Conservation (phyloP, 495 filamentous ascomycete genomes). For the Staphylotrichum tortipilum region DNA sequence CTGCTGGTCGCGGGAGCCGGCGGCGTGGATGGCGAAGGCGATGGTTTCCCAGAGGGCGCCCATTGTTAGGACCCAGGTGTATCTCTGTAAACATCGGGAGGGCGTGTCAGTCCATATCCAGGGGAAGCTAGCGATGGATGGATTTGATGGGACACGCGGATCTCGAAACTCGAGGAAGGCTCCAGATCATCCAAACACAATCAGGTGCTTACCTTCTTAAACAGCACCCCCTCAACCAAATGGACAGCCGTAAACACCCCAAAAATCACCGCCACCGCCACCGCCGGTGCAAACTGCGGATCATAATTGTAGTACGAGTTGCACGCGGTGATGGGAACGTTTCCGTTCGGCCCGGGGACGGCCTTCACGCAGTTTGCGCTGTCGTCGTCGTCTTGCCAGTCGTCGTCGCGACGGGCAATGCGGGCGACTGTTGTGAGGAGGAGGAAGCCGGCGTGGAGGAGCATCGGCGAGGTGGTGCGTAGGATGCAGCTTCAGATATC, state of each 20-base stretch:
- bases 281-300: slow-evolving; percentile 26
- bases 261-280: slow-evolving; percentile 31
- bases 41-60: slow-evolving; percentile 31
- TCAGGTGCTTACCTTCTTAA: slow-evolving; percentile 24
- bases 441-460: neutral
- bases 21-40: slow-evolving; percentile 28
- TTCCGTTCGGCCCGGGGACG: slow-evolving; percentile 33
- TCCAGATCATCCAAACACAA: too few relatives aligned
- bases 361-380: slow-evolving; percentile 21
- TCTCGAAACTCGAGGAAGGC: too few relatives aligned
- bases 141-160: too few relatives aligned
- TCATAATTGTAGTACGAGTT: slow-evolving; percentile 36
- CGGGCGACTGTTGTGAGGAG: neutral
- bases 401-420: neutral
- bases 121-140: neutral
- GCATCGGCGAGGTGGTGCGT: neutral
- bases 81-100: too few relatives aligned
- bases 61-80: slow-evolving; percentile 32
- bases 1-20: slow-evolving; percentile 35
- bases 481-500: too few relatives aligned
- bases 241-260: slow-evolving; percentile 30
- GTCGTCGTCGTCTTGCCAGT: neutral
- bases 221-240: slow-evolving; percentile 32
- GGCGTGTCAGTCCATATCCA: neutral
- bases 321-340: slow-evolving; percentile 33